Evolutionary conservation across 306 rosid genomes (phyloP).

Genomic region (Cucurbita maxima): DNA sequence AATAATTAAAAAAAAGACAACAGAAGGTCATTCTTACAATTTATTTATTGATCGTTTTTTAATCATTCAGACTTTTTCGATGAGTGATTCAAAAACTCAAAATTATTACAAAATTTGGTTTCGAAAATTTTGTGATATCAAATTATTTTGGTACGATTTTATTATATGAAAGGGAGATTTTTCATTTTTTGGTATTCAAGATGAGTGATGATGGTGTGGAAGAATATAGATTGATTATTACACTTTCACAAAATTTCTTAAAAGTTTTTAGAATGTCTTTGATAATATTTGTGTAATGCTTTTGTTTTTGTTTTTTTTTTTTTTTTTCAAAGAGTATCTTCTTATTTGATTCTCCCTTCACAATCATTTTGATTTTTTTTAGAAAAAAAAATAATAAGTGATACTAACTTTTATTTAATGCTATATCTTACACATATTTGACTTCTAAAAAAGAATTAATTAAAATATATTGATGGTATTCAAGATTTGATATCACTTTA

Average conservation of each 20-base stretch:
- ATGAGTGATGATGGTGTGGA: background rate
- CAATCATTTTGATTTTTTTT: background rate
- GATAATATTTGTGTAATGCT: background rate
- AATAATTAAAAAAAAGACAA: too few relatives aligned
- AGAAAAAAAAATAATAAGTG: background rate
- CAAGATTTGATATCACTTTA: background rate
- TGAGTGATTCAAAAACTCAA: too few relatives aligned
- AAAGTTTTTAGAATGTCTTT: background rate
- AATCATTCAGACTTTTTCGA: too few relatives aligned
- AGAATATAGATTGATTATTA: background rate
- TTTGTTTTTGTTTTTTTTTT: background rate
- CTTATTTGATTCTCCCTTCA: background rate
- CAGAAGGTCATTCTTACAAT: too few relatives aligned
- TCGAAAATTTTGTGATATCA: too few relatives aligned
- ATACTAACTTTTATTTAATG: background rate
- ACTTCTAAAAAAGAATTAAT: background rate
- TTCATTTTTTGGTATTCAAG: background rate
- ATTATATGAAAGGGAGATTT: background rate
- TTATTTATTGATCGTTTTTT: too few relatives aligned
- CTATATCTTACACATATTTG: background rate
- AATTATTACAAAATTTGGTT: too few relatives aligned
- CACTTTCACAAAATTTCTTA: background rate
- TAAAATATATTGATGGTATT: background rate
- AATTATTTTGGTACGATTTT: too few relatives aligned
- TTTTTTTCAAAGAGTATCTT: background rate